These are phyloP conservation scores for Alternaria sp. DNA, from an alignment of 2,329 filamentous ascomycete species.

Conservation along the genomic window DNA sequence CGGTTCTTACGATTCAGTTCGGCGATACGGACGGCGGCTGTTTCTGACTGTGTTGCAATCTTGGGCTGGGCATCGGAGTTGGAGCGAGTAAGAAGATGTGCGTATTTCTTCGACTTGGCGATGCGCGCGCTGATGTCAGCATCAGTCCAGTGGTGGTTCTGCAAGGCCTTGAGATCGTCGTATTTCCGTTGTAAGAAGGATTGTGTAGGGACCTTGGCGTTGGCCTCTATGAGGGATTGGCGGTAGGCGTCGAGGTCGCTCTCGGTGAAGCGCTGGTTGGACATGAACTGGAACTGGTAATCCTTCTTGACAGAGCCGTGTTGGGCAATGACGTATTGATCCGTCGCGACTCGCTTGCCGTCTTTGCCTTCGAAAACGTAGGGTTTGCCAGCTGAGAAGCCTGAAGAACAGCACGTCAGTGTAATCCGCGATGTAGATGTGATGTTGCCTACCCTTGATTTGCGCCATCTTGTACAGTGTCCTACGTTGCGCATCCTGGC, in stretches of 20 bases:
- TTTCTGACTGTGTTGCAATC: conserved; percentile 63
- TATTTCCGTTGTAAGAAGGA: conserved; percentile 74
- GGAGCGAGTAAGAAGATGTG: conserved; percentile 67
- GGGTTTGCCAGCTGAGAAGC: conserved; percentile 78
- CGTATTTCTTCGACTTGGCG: conserved; percentile 66
- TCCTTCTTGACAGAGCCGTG: conserved; percentile 85
- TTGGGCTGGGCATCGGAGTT: conserved; percentile 67
- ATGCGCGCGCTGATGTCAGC: conserved; percentile 83
- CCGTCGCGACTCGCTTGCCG: conserved; percentile 80
- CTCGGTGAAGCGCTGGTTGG: conserved; percentile 85
- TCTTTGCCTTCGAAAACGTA: conserved; percentile 81
- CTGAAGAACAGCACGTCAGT: conserved; percentile 57
- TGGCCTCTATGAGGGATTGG: conserved; percentile 72
- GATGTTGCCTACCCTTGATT: conserved; percentile 73
- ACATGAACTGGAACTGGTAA: conserved; percentile 91
- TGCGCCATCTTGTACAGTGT: conserved; percentile 87
- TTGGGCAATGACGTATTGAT: conserved; percentile 82
- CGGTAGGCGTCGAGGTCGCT: conserved; percentile 84
- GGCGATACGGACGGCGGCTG: conserved; percentile 82
- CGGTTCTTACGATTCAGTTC: conserved; percentile 86
- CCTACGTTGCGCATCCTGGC: conserved; percentile 75
- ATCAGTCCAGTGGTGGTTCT: conserved; percentile 83
- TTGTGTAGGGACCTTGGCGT: conserved; percentile 76
- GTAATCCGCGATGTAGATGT: background rate
- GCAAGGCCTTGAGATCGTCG: conserved; percentile 78